Evolutionary conservation across 768 basidiomycete species (phyloP), one percentile per base, ranked within the genome.

Genomic region (Boletus vermiculosoides): DNA sequence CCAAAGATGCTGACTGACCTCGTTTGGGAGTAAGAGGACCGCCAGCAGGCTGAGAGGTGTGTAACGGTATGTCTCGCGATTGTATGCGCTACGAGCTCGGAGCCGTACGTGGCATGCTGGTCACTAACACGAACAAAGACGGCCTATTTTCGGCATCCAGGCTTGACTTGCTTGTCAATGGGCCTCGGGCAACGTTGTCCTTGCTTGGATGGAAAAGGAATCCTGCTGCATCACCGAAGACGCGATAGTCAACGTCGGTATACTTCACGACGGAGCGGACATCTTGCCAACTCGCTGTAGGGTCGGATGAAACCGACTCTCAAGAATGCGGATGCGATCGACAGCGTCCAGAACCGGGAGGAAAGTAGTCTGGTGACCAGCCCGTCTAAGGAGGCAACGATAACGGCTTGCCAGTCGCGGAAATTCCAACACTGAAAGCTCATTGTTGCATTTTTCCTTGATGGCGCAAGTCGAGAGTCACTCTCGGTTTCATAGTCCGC

Each of bases 241-340:
- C 96, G 37, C 85, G 82, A 73, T 98, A 98, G 74, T 99, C 97
- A 61, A 98, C 80, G 73, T 99, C 97, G n/a, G 97, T 98, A 69
- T 98, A 99, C 72, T 95, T 95, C 23, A 98, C 86, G 31, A 84
- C 71, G 1, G 90, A 91, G 63, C 76, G 85, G 16, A 83, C 82
- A 64, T 97, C 94, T 56, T 94, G 93, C 84, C 90, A 93, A n/a
- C 74, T 91, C 90, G 67, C 92, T 93, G 70, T 94, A 96, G 4
- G 87, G n/a, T n/a, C n/a, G 68, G 55, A 96, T 87, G 44, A 96
- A 81, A 6, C 69, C 77, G 33, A 90, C 69, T 56, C 92, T 85
- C 50, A 95, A 67, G 40, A 80, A n/a, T 22, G 77, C 71, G 1
- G 90, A 83, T 23, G 77, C 61, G 20, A 77, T 30, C n/a, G 91